These are phyloP conservation scores for Solanum corneliomulleri DNA, from an alignment of 257 asterid species.

Conservation along the genomic window DNA sequence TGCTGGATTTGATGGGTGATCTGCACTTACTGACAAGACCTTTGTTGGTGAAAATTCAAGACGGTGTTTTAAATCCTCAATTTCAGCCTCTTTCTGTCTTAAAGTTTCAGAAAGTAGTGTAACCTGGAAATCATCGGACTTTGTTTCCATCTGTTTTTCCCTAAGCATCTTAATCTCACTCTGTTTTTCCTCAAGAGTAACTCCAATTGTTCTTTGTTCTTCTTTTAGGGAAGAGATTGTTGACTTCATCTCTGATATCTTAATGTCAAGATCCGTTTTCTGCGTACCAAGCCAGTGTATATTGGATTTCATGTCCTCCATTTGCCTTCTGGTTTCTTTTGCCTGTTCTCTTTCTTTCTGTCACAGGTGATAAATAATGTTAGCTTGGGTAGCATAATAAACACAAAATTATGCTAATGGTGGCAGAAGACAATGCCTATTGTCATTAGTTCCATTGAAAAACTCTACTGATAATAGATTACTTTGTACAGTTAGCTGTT, in stretches of 20 bases:
- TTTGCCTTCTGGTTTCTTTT: slow-evolving; percentile 31
- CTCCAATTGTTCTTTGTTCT: slow-evolving; percentile 36
- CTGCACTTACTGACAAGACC: slow-evolving; percentile 17
- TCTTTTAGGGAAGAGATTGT: slow-evolving; percentile 50
- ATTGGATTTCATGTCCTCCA: slow-evolving; percentile 48
- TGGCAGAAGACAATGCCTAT: not conserved
- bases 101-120: slow-evolving; percentile 18
- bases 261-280: slow-evolving; percentile 29
- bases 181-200: slow-evolving; percentile 39
- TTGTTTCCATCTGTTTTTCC: slow-evolving; percentile 1
- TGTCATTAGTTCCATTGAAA: not conserved
- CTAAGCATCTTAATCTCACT: slow-evolving; percentile 31
- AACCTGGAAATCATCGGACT: slow-evolving; percentile 15
- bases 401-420: not conserved
- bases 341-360: slow-evolving; percentile 50
- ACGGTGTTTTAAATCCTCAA: slow-evolving; percentile 21
- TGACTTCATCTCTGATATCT: slow-evolving; percentile 47
- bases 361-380: not conserved
- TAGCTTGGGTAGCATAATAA: not conserved
- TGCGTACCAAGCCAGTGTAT: slow-evolving; percentile 28
- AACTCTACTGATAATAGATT: not conserved
- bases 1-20: slow-evolving; percentile 10
- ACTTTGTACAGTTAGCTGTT: not conserved
- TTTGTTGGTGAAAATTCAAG: slow-evolving; percentile 13
- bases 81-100: slow-evolving; percentile 25